Evolutionary conservation across 768 basidiomycete species (phyloP).

Genomic region (Pulveroboletus sp.): DNA sequence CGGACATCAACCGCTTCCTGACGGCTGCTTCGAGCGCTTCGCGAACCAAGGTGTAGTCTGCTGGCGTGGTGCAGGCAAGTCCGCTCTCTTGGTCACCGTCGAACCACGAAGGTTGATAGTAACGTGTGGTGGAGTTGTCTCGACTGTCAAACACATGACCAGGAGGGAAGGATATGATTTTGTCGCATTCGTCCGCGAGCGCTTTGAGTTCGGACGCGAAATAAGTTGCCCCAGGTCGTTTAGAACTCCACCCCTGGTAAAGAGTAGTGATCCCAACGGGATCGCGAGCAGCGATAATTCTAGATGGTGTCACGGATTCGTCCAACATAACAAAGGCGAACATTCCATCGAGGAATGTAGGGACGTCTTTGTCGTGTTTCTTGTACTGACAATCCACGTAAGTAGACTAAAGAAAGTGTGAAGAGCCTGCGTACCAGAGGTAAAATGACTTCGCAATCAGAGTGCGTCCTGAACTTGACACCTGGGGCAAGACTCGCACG

Average conservation of each 20-base stretch:
- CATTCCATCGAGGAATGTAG: conserved; percentile 90
- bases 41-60: conserved; percentile 66
- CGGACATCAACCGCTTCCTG: conserved; percentile 92
- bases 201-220: conserved; percentile 97
- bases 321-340: conserved; percentile 97
- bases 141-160: conserved; percentile 93
- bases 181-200: conserved; percentile 86
- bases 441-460: conserved; percentile 96
- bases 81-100: conserved; percentile 67
- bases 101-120: conserved; percentile 91
- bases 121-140: conserved; percentile 72
- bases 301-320: conserved; percentile 82
- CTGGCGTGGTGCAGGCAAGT: conserved; percentile 50
- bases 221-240: conserved; percentile 74
- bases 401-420: conserved; percentile 1
- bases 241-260: conserved; percentile 92
- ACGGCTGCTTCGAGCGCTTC: conserved; percentile 88
- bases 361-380: conserved; percentile 73
- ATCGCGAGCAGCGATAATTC: conserved; percentile 94
- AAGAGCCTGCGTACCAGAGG: conserved; percentile 59
- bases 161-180: conserved; percentile 93
- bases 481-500: conserved; percentile 58
- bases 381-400: conserved; percentile 54
- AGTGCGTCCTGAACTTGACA: conserved; percentile 91
- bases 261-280: conserved; percentile 98